These are phyloP conservation scores for Hypomontagnella submonticulosa DNA, from an alignment of 495 filamentous ascomycete species.

Conservation along the genomic window DNA sequence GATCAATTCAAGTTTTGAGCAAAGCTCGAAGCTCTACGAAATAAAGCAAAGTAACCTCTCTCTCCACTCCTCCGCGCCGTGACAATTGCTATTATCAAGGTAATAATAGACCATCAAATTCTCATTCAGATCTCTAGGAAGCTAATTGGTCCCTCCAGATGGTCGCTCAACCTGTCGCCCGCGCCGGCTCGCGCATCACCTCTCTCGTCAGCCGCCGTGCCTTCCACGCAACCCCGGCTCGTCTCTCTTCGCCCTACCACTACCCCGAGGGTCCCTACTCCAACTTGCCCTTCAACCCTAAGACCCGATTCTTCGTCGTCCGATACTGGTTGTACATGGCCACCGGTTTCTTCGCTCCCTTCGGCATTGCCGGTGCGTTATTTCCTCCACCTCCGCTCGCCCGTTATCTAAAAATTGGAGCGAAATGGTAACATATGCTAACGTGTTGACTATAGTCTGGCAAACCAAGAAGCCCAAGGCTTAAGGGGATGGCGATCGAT, in stretches of 20 bases:
- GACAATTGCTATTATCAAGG: slow-evolving; percentile 46
- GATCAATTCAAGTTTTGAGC: slow-evolving; percentile 37
- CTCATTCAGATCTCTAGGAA: neutral
- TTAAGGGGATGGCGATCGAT: slow-evolving; percentile 44
- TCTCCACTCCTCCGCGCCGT: slow-evolving; percentile 35
- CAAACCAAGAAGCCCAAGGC: slow-evolving; percentile 79
- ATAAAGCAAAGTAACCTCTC: slow-evolving; percentile 1
- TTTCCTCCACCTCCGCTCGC: slow-evolving; percentile 22
- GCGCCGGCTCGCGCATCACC: slow-evolving; percentile 66
- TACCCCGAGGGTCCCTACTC: slow-evolving; percentile 95
- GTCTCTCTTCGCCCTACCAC: slow-evolving; percentile 91
- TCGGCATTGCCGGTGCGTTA: slow-evolving; percentile 82
- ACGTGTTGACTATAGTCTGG: slow-evolving; percentile 70
- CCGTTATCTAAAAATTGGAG: slow-evolving; percentile 12
- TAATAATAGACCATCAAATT: slow-evolving; percentile 20
- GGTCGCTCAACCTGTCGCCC: slow-evolving; percentile 82
- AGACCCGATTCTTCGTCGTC: slow-evolving; percentile 82
- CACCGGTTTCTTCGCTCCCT: slow-evolving; percentile 81
- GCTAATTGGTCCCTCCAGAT: slow-evolving; percentile 69
- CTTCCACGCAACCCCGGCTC: slow-evolving; percentile 90
- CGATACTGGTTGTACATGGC: slow-evolving; percentile 86
- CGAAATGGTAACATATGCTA: slow-evolving; percentile 25
- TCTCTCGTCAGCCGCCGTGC: slow-evolving; percentile 84
- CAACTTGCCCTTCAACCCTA: slow-evolving; percentile 97
- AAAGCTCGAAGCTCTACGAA: slow-evolving; percentile 14